Percentiles rank a stretch among this genome's conserved stretches.
Conservation (phyloP, 768 basidiomycete genomes). For the Lentinula sp. region DNA sequence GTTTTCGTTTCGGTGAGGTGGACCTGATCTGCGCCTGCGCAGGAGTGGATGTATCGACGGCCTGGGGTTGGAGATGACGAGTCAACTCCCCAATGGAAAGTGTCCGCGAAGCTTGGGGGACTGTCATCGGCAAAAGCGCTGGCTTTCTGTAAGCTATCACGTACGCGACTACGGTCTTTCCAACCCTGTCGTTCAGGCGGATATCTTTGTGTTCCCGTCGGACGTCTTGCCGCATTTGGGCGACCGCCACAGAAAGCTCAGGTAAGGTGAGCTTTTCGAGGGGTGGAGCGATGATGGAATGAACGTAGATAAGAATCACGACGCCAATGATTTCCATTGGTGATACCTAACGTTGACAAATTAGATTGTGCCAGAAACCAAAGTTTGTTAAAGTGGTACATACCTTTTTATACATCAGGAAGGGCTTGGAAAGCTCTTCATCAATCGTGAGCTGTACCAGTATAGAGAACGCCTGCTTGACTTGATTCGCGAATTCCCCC, state of each 20-base stretch:
- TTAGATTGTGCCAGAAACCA: background rate
- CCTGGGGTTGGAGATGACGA: background rate
- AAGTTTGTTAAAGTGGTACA: background rate
- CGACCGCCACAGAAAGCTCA: background rate
- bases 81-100: background rate
- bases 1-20: background rate
- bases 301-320: background rate
- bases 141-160: constrained; percentile 17
- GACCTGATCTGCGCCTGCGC: background rate
- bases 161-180: constrained; percentile 24
- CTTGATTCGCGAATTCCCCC: background rate
- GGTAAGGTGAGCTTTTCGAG: background rate
- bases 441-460: background rate
- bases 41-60: background rate
- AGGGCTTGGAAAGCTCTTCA: background rate
- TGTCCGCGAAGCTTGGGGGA: background rate
- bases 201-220: constrained; percentile 33
- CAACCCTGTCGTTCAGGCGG: constrained; percentile 30
- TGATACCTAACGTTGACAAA: background rate
- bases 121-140: background rate
- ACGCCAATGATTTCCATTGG: constrained; percentile 3
- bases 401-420: background rate
- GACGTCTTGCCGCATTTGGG: constrained; percentile 27
- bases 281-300: background rate
- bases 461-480: background rate